phyloP scores from a whole-genome alignment of 805 yeast species.

The Kluyveromyces wickerhamii region DNA sequence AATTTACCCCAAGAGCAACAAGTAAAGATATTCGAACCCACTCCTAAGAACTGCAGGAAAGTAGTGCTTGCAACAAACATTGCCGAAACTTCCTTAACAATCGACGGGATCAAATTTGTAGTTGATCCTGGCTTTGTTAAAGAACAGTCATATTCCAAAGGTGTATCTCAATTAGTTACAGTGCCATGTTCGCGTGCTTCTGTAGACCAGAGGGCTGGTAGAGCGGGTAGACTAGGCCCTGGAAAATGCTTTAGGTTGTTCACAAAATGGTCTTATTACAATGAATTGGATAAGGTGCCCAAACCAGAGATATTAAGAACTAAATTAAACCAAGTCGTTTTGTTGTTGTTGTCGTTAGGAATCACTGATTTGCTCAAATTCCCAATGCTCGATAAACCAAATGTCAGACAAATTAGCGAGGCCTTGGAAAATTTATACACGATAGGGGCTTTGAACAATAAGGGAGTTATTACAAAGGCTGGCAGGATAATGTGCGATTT shows the following conservation, averaged over 20 bases:
- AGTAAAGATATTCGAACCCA: constrained; percentile 72
- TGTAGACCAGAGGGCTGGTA: constrained; percentile 93
- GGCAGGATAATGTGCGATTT: constrained; percentile 87
- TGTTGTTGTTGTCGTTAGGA: constrained; percentile 75
- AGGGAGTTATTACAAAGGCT: constrained; percentile 65
- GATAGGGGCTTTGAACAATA: constrained; percentile 74
- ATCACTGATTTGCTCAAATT: constrained; percentile 73
- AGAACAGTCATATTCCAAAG: constrained; percentile 75
- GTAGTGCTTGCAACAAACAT: constrained; percentile 93
- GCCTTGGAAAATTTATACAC: constrained; percentile 79
- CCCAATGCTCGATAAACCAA: constrained; percentile 89
- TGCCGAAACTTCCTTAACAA: constrained; percentile 94
- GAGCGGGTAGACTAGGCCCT: constrained; percentile 97
- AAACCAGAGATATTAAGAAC: constrained; percentile 90
- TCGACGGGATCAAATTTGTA: constrained; percentile 91
- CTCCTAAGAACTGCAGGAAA: constrained; percentile 72
- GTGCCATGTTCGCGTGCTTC: constrained; percentile 91
- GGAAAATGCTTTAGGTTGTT: constrained; percentile 89
- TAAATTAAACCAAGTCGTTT: constrained; percentile 67
- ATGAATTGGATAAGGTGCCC: constrained; percentile 72
- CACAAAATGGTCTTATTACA: constrained; percentile 60
- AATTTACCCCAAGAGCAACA: constrained; percentile 84
- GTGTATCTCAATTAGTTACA: constrained; percentile 82
- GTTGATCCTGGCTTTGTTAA: constrained; percentile 94
- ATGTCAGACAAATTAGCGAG: constrained; percentile 58